Conservation (phyloP, 2,329 filamentous ascomycete species). For the Diaporthe helianthi region DNA sequence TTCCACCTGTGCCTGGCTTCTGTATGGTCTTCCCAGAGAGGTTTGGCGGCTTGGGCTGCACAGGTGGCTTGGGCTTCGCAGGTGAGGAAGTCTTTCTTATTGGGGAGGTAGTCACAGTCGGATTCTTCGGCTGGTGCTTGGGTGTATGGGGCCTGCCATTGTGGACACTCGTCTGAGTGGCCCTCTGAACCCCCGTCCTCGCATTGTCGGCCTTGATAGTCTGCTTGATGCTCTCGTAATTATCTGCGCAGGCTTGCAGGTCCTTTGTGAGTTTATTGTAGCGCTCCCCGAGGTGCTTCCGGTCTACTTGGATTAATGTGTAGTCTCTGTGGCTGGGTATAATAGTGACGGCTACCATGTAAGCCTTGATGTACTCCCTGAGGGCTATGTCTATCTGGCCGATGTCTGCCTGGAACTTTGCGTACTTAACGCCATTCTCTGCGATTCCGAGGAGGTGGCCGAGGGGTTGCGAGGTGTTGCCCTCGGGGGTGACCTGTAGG, state of each 20-base stretch:
- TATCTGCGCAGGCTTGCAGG: constrained; percentile 54
- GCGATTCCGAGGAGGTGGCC: constrained; percentile 60
- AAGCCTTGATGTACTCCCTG: constrained; percentile 81
- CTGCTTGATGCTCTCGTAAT: constrained; percentile 65
- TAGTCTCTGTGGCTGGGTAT: constrained; percentile 81
- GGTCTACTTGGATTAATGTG: constrained; percentile 65
- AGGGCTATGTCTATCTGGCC: constrained; percentile 76
- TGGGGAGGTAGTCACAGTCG: neutral
- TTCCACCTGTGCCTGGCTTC: constrained; percentile 42
- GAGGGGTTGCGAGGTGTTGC: constrained; percentile 58
- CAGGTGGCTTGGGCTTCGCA: constrained; percentile 51
- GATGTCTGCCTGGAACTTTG: constrained; percentile 69
- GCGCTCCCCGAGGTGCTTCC: constrained; percentile 53
- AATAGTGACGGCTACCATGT: constrained; percentile 76
- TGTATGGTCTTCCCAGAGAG: constrained; percentile 67
- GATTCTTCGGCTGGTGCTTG: neutral
- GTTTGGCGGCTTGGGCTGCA: constrained; percentile 72
- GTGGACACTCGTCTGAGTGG: constrained; percentile 31
- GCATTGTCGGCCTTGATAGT: constrained; percentile 70
- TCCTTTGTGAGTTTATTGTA: constrained; percentile 59
- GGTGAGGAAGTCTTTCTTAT: neutral
- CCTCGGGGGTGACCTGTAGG: constrained; percentile 52
- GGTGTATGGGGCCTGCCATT: constrained; percentile 20
- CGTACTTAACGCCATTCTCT: constrained; percentile 62
- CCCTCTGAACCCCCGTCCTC: constrained; percentile 63